These are phyloP conservation scores for Venustampulla echinocandica DNA, from an alignment of 495 filamentous ascomycete species.

Conservation along the genomic window DNA sequence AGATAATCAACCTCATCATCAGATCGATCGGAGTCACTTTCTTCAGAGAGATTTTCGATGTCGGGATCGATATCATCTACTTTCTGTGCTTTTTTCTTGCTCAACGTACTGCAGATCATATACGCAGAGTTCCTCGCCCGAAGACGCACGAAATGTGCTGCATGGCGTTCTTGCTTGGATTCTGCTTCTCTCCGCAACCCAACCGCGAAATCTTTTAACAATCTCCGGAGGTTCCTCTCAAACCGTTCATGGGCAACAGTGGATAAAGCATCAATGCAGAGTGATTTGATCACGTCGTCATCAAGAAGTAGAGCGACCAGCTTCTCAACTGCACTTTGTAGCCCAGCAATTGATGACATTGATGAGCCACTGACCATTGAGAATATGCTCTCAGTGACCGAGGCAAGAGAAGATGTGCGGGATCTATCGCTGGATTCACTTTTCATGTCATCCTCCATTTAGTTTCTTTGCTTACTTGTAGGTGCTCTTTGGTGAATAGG, in stretches of 20 bases:
- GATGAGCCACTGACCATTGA: constrained; percentile 1
- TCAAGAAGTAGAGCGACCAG: constrained; percentile 10
- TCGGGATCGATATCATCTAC: background rate
- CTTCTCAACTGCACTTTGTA: constrained; percentile 5
- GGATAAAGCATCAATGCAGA: background rate
- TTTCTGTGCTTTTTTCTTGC: background rate
- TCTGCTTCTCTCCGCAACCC: constrained; percentile 10
- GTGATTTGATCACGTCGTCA: background rate
- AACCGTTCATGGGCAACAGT: constrained; percentile 3
- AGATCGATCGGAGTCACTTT: constrained; percentile 5
- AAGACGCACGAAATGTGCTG: constrained; percentile 10
- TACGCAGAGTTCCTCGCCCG: constrained; percentile 13
- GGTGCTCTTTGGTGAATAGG: too few relatives aligned
- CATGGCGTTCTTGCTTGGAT: background rate
- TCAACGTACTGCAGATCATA: constrained; percentile 8
- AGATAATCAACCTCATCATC: constrained; percentile 9
- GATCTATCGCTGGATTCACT: background rate
- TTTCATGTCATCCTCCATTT: too few relatives aligned
- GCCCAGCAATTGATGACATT: constrained; percentile 10
- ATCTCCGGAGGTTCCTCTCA: constrained; percentile 8
- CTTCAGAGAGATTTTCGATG: background rate
- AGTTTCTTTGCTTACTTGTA: too few relatives aligned
- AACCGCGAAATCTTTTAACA: constrained; percentile 7
- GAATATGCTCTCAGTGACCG: constrained; percentile 12
- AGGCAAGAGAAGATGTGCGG: constrained; percentile 2